Conservation (phyloP, 441 rosid genomes). For the Lagerstroemia fauriei region DNA sequence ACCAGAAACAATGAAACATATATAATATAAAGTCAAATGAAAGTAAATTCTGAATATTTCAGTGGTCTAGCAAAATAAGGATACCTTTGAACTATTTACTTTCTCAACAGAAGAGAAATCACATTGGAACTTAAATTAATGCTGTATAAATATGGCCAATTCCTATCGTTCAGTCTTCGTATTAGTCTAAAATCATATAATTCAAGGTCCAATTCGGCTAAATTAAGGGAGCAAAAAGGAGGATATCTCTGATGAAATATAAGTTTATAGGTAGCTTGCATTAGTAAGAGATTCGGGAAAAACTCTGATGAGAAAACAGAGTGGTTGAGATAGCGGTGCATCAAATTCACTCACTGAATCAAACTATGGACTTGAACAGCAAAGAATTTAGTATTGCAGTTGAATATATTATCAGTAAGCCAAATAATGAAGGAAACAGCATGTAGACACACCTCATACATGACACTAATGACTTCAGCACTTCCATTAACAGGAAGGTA, state of each 20-base stretch:
- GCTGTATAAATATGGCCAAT: not conserved
- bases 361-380: not conserved
- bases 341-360: not conserved
- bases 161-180: not conserved
- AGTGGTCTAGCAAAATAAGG: not conserved
- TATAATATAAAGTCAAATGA: conserved; percentile 22
- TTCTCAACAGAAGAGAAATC: not conserved
- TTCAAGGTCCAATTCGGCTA: not conserved
- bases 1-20: conserved; percentile 17
- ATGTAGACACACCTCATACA: conserved; percentile 76
- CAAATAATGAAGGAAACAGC: conserved; percentile 1
- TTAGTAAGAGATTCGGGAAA: not conserved
- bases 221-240: not conserved
- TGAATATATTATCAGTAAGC: not conserved
- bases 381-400: not conserved
- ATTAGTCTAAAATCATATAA: not conserved
- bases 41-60: not conserved
- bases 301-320: not conserved
- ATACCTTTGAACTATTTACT: not conserved
- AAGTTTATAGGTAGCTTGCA: not conserved
- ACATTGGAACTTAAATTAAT: not conserved
- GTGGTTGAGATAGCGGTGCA: not conserved
- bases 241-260: not conserved
- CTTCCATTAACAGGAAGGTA: conserved; percentile 73
- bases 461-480: conserved; percentile 73